Base-by-base conservation (phyloP, 2,329 filamentous ascomycete genomes). In the Aureobasidium pullulans region DNA sequence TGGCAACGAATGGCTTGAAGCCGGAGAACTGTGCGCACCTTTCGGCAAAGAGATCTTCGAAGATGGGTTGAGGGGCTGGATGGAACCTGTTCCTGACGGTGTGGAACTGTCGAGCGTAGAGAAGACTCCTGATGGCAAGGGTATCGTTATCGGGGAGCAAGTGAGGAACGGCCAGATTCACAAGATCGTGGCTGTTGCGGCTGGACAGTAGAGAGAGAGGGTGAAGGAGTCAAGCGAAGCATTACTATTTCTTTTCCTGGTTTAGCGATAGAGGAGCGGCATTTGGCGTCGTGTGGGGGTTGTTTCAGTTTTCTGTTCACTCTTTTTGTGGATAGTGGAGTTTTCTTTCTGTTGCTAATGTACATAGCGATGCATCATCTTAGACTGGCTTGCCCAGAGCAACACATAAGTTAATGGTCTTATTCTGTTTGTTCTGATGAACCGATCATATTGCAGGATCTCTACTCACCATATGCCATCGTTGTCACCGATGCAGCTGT, bases 131-230 rank as follows among this genome's bases (percentile, higher is more conserved):
- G 56, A 50, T 58, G 56, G 56, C 6, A 50, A 58, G 42, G 56
- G 43, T 2, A 43, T 44, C 7, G 34, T 40, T 5, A 34, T 58
- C n/a, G 44, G 43, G 5, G 43, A 58, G 13, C 16, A 40, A 32
- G 44, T 50, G 29, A 48, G 32, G 16, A 36, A 58, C 32, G 56
- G 56, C 5, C 29, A 50, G 31, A 44, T 58, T 15, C 40, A 39
- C 9, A 50, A 48, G 36, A 44, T 58, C 28, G 44, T 50, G 15
- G 43, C 37, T 32, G 43, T 48, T 13, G n/a, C 28, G 28, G 7
- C 43, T 36, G 43, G 19, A 32, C n/a, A 64, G 23, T 58, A 67
- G 65, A 64, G 62, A 62, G 63, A 8, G 37, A 11, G 2, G 29
- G 4, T 8, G 10, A 23, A 40, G 28, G 32, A 42, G 8, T 10